Conservation (phyloP, 805 yeast species). For the Cyberlindnera nakhonratchasimensis region DNA sequence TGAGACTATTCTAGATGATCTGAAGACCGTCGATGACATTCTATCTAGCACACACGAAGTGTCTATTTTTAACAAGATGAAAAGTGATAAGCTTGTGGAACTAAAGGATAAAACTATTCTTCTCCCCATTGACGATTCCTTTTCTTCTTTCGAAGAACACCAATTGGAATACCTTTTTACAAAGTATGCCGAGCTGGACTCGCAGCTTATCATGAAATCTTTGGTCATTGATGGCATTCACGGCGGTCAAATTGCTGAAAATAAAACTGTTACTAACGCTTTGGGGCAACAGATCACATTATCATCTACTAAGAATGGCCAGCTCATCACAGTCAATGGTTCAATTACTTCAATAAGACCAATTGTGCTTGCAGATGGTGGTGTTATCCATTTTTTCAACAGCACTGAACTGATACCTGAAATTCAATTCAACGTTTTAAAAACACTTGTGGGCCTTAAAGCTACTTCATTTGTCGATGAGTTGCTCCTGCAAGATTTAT, state of each 20-base stretch:
- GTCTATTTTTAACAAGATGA: conserved; percentile 4
- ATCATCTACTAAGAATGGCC: conserved; percentile 31
- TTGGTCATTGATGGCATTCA: conserved; percentile 38
- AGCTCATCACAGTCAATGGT: conserved; percentile 34
- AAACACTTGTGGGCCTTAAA: conserved; percentile 55
- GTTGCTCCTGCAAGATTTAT: conserved; percentile 54
- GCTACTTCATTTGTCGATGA: conserved; percentile 68
- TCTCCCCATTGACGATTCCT: conserved; percentile 41
- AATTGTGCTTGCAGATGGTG: conserved; percentile 44
- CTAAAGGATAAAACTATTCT: conserved; percentile 40
- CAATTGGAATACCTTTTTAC: conserved; percentile 43
- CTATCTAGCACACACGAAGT: conserved; percentile 19
- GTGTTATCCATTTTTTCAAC: conserved; percentile 48
- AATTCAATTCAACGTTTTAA: conserved; percentile 48
- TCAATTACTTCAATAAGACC: conserved; percentile 32
- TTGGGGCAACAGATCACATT: conserved; percentile 12
- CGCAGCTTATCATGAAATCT: conserved; percentile 28
- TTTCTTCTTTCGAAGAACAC: conserved; percentile 36
- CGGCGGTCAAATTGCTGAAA: conserved; percentile 37
- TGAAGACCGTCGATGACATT: conserved; percentile 36
- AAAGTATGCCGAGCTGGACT: conserved; percentile 31
- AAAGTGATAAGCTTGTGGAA: conserved; percentile 12
- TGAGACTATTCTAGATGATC: conserved; percentile 39
- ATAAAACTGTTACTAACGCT: neutral
- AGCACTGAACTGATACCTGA: conserved; percentile 25